phyloP scores from a whole-genome alignment of 805 yeast species.

The Wickerhamiella azymoides region DNA sequence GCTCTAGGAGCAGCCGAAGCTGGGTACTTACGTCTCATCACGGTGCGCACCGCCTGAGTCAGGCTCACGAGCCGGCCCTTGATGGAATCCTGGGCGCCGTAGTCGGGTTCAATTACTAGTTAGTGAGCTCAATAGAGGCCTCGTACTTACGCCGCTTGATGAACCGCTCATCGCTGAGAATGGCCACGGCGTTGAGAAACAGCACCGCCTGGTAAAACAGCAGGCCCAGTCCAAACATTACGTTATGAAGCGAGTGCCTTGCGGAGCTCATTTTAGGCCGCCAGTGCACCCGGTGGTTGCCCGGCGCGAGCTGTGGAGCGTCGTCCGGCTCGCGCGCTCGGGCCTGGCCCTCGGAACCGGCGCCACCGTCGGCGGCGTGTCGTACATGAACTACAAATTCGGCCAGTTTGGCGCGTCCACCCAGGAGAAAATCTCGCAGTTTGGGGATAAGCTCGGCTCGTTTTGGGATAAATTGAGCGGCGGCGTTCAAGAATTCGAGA shows the following conservation, averaged over 20 bases:
- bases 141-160: conserved; percentile 41
- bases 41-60: conserved; percentile 61
- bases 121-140: conserved; percentile 9
- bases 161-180: conserved; percentile 67
- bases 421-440: conserved; percentile 45
- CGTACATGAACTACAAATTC: conserved; percentile 81
- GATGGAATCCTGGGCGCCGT: conserved; percentile 37
- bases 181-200: conserved; percentile 60
- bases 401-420: conserved; percentile 72
- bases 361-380: conserved; percentile 86
- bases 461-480: conserved; percentile 21
- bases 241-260: conserved; percentile 2
- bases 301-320: conserved; percentile 17
- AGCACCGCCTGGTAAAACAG: conserved; percentile 29
- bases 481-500: not conserved
- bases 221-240: conserved; percentile 28
- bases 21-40: conserved; percentile 48
- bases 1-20: too few species aligned
- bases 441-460: conserved; percentile 32
- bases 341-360: conserved; percentile 64
- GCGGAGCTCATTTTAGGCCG: not conserved
- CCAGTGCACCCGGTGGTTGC: not conserved
- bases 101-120: conserved; percentile 34
- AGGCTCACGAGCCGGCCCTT: conserved; percentile 48
- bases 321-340: conserved; percentile 17